Conservation (phyloP, 1,284 basidiomycete genomes). For the Sporisorium exsertum region DNA sequence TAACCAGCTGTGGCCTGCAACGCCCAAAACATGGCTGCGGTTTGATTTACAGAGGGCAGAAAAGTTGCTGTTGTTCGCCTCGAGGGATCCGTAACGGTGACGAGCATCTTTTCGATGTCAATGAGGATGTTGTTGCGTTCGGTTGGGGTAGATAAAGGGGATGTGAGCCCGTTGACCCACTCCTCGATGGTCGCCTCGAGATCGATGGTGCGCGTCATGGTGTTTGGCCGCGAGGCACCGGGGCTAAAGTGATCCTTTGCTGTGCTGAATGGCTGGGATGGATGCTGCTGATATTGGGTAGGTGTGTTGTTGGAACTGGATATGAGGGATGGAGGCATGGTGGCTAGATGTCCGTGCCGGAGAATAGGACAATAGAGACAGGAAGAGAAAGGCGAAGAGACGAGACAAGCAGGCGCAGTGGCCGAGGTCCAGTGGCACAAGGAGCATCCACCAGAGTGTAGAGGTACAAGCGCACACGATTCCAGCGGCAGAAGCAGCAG, state of each 20-base stretch:
- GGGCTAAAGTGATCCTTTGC: conserved; percentile 24
- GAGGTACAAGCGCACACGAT: conserved; percentile 30
- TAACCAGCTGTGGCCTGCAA: conserved; percentile 32
- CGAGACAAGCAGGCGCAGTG: background rate
- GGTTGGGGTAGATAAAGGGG: conserved; percentile 31
- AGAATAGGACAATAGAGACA: background rate
- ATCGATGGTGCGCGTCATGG: conserved; percentile 25
- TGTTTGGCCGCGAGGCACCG: conserved; percentile 28
- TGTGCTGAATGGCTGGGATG: conserved; percentile 13
- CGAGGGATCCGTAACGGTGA: conserved; percentile 16
- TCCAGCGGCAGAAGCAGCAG: conserved; percentile 1
- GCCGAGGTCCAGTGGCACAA: background rate
- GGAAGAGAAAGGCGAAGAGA: background rate
- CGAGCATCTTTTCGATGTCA: conserved; percentile 37
- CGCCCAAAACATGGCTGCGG: conserved; percentile 34
- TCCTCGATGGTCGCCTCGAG: conserved; percentile 25
- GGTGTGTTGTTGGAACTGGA: conserved; percentile 8
- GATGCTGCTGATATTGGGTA: conserved; percentile 4
- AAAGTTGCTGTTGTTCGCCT: background rate
- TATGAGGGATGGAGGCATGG: conserved; percentile 32
- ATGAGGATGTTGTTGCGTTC: conserved; percentile 40
- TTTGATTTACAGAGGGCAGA: conserved; percentile 14
- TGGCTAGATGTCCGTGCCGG: conserved; percentile 9
- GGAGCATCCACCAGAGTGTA: conserved; percentile 2
- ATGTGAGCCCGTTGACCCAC: conserved; percentile 38